Conservation (phyloP, 1,139 yeast genomes). For the Blastobotrys indianensis region DNA sequence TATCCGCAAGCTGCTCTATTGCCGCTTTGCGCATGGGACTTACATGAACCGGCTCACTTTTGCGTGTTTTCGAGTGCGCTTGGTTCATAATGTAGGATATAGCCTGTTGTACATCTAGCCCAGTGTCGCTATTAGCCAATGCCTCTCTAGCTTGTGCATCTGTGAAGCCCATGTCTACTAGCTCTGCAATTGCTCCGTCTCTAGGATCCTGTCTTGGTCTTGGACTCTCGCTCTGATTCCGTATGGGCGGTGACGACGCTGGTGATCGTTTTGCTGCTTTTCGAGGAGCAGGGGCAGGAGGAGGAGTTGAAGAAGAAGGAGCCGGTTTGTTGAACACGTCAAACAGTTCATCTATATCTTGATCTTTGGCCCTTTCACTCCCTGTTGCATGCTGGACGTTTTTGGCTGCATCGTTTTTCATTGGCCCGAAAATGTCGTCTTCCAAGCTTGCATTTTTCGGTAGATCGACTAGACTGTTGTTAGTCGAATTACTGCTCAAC, state of each 20-base stretch:
- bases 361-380: background rate
- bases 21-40: background rate
- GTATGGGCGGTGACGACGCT: slow-evolving; percentile 8
- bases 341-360: slow-evolving; percentile 29
- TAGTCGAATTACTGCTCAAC: background rate
- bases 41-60: slow-evolving; percentile 6
- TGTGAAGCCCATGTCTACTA: slow-evolving; percentile 76
- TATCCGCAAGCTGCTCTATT: background rate
- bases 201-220: slow-evolving; percentile 23
- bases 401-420: slow-evolving; percentile 1
- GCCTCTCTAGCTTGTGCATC: slow-evolving; percentile 59
- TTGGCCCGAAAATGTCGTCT: background rate
- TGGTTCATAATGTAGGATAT: slow-evolving; percentile 60
- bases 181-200: slow-evolving; percentile 60
- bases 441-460: too few relatives aligned
- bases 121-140: slow-evolving; percentile 46
- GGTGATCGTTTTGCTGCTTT: slow-evolving; percentile 7
- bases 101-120: slow-evolving; percentile 58
- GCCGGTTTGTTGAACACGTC: slow-evolving; percentile 32
- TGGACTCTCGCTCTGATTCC: background rate
- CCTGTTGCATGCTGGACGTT: background rate
- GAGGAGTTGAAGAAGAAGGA: slow-evolving; percentile 14
- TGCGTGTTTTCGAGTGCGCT: slow-evolving; percentile 39
- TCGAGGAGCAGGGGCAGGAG: slow-evolving; percentile 10
- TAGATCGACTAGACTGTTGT: background rate